Percentiles rank a stretch among this genome's conserved stretches.
Conservation (phyloP, 768 basidiomycete species). For the Tricholoma sp. region DNA sequence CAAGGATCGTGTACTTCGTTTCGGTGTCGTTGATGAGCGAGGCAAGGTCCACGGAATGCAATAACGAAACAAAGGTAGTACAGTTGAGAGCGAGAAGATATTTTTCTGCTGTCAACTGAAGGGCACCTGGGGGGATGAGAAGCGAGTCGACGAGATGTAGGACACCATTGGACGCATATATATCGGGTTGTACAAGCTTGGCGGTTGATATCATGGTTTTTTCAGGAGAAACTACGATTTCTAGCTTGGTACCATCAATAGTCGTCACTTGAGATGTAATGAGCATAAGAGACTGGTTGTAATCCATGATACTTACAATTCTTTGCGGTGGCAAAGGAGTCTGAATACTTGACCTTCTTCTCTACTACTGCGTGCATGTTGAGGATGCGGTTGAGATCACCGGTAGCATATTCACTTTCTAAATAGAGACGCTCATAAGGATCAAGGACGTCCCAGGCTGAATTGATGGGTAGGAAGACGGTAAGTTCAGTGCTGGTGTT, state of each 20-base stretch:
- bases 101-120: slow-evolving; percentile 89
- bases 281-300: slow-evolving; percentile 1
- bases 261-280: slow-evolving; percentile 54
- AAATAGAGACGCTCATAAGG: slow-evolving; percentile 80
- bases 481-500: slow-evolving; percentile 72
- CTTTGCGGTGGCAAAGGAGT: slow-evolving; percentile 46
- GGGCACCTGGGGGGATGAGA: slow-evolving; percentile 68
- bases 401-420: slow-evolving; percentile 79
- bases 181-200: slow-evolving; percentile 66
- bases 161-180: slow-evolving; percentile 94
- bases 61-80: slow-evolving; percentile 80
- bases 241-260: slow-evolving; percentile 60
- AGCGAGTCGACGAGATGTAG: slow-evolving; percentile 84
- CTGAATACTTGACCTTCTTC: slow-evolving; percentile 59
- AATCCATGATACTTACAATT: slow-evolving; percentile 41
- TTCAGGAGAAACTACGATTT: slow-evolving; percentile 49
- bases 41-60: slow-evolving; percentile 78
- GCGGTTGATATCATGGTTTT: slow-evolving; percentile 55
- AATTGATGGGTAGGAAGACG: slow-evolving; percentile 81
- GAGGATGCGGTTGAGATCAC: slow-evolving; percentile 74
- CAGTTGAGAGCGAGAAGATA: slow-evolving; percentile 90
- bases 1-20: slow-evolving; percentile 80
- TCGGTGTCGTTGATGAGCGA: slow-evolving; percentile 66
- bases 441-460: slow-evolving; percentile 78
- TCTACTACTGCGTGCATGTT: slow-evolving; percentile 69